Percentiles rank a stretch among this genome's conserved stretches.
Evolutionary conservation across 176 grass and related monocot species (phyloP).

Genomic region (Carex parvula): DNA sequence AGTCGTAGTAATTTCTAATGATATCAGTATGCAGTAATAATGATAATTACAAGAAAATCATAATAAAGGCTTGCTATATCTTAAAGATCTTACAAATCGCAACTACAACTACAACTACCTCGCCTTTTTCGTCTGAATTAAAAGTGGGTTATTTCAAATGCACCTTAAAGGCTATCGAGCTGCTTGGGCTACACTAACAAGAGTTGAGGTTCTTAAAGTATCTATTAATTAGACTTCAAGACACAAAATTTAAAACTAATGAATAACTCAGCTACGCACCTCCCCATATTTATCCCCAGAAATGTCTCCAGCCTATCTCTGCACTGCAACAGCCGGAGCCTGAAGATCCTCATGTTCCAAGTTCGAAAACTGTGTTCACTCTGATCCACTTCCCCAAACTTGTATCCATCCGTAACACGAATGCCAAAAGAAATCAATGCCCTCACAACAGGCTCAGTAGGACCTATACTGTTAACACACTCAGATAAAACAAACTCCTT

Average conservation of each 20-base stretch:
- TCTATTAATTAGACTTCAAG: background rate
- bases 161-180: background rate
- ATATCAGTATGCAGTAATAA: background rate
- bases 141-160: background rate
- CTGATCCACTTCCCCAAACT: slow-evolving; percentile 48
- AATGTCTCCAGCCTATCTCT: slow-evolving; percentile 89
- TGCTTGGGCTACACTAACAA: background rate
- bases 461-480: slow-evolving; percentile 72
- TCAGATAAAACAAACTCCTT: slow-evolving; percentile 78
- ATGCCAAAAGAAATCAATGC: slow-evolving; percentile 87
- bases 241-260: slow-evolving; percentile 27
- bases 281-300: slow-evolving; percentile 97
- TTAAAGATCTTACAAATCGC: background rate
- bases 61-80: background rate
- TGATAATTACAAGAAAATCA: background rate
- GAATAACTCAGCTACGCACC: slow-evolving; percentile 33
- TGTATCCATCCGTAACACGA: slow-evolving; percentile 58
- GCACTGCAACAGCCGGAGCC: slow-evolving; percentile 64
- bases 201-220: background rate
- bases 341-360: slow-evolving; percentile 63
- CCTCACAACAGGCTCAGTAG: slow-evolving; percentile 59
- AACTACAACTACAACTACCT: background rate
- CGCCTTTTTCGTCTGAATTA: background rate
- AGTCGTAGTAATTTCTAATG: background rate
- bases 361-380: slow-evolving; percentile 32